Base-by-base conservation (phyloP, 306 rosid genomes). In the Sicyos edulis region DNA sequence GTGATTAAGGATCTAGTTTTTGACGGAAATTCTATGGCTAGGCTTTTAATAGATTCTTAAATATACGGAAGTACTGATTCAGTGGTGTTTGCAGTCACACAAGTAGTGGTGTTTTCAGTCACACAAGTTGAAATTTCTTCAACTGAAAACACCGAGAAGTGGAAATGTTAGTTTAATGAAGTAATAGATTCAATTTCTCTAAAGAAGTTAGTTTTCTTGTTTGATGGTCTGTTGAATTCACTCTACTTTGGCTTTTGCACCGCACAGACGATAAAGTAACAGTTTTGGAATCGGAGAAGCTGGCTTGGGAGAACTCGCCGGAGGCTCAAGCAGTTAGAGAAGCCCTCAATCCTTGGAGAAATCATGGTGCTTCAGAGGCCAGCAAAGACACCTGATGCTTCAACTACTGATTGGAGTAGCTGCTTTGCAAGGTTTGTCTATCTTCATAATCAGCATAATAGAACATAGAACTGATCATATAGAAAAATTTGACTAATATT, bases 181-280 rank as follows among this genome's bases (percentile, higher is more conserved):
- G 65, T 26, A 12, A 10, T 59, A 29, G 6, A 24, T 68, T 68
- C 19, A 47, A 68, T 14, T 3, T 11, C 37, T 68, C 57, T 45
- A 14, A 21, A 20, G 0, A 68, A 22, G 6, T 68, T 20, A 20
- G 45, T 67, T 42, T 67, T n/a, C 11, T 47, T 69, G 4, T 50
- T 21, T 70, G 20, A 49, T 78, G 71, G 58, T 29, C 6, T n/a
- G 16, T 54, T 54, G 64, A 17, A 34, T 2, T 49, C 16, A 17
- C 56, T 51, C 29, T 62, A 40, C 32, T 14, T 6, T 61, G 53
- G 60, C 8, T 54, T 6, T 71, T 40, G 42, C 19, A 3, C 54
- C 2, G 11, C 81, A 70, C 79, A 90, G 98, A 92, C 82, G 98
- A 88, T 75, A 88, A 92, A 79, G 98, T 92, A 80, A 88, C 96